Conservation (phyloP, 2,329 filamentous ascomycete genomes). For the Fusarium sp. region DNA sequence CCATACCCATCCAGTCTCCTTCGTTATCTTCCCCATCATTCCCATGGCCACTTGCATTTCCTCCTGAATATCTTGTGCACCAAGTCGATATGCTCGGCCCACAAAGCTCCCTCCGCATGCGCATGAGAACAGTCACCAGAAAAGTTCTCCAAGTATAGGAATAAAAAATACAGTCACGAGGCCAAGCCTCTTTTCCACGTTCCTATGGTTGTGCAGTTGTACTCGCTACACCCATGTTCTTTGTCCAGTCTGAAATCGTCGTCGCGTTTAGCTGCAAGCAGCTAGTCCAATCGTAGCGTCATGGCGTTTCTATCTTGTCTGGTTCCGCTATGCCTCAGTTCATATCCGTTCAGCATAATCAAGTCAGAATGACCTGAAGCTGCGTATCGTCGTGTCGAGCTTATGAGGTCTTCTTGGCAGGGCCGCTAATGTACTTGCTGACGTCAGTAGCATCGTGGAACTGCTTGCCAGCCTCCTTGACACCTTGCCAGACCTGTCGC, state of each 20-base stretch:
- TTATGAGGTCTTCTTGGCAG: slow-evolving; percentile 59
- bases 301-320: slow-evolving; percentile 27
- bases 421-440: slow-evolving; percentile 74
- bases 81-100: slow-evolving; percentile 22
- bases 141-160: slow-evolving; percentile 27
- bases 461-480: slow-evolving; percentile 79
- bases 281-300: slow-evolving; percentile 32
- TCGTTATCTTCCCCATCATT: slow-evolving; percentile 8
- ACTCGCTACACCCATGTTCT: not conserved
- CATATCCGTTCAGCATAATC: not conserved
- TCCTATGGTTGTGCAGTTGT: not conserved
- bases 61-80: slow-evolving; percentile 23
- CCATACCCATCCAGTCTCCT: slow-evolving; percentile 32
- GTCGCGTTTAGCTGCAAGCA: slow-evolving; percentile 23
- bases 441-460: slow-evolving; percentile 84
- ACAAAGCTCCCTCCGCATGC: slow-evolving; percentile 27
- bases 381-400: not conserved
- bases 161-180: slow-evolving; percentile 21
- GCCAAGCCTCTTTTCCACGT: slow-evolving; percentile 10
- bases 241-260: slow-evolving; percentile 21
- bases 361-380: not conserved
- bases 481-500: slow-evolving; percentile 80
- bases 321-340: slow-evolving; percentile 22
- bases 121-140: slow-evolving; percentile 23
- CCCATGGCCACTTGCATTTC: slow-evolving; percentile 12